Conservation (phyloP, 805 yeast genomes). For the Lipomyces lipofer region DNA sequence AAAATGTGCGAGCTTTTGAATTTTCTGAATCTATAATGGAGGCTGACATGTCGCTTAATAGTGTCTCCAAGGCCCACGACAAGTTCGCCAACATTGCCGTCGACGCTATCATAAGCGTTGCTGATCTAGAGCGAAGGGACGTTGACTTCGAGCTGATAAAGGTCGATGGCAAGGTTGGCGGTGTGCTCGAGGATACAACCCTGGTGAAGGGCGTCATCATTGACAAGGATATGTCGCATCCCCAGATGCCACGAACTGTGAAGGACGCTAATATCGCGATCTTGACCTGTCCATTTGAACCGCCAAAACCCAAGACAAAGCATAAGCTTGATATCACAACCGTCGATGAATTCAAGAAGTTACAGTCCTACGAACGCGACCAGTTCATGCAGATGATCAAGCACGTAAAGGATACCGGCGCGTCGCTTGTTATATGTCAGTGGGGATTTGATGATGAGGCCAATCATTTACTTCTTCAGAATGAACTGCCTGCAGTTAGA, state of each 20-base stretch:
- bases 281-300: constrained; percentile 97
- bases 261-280: constrained; percentile 86
- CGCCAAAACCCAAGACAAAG: constrained; percentile 98
- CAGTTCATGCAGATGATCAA: constrained; percentile 90
- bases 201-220: constrained; percentile 88
- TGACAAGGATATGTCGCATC: constrained; percentile 96
- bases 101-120: constrained; percentile 89
- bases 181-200: constrained; percentile 80
- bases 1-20: constrained; percentile 63
- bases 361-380: constrained; percentile 89
- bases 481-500: constrained; percentile 91
- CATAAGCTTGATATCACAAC: constrained; percentile 90
- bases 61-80: constrained; percentile 87
- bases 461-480: constrained; percentile 83
- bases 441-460: constrained; percentile 99
- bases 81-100: constrained; percentile 97
- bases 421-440: constrained; percentile 95
- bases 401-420: constrained; percentile 83
- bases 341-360: constrained; percentile 89
- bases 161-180: constrained; percentile 95
- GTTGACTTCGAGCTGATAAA: constrained; percentile 96
- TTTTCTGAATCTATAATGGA: background rate
- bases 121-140: constrained; percentile 87
- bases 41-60: constrained; percentile 2
- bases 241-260: constrained; percentile 90